Evolutionary conservation across 2,329 filamentous ascomycete genomes (phyloP).

Genomic region (Pseudonectria foliicola): DNA sequence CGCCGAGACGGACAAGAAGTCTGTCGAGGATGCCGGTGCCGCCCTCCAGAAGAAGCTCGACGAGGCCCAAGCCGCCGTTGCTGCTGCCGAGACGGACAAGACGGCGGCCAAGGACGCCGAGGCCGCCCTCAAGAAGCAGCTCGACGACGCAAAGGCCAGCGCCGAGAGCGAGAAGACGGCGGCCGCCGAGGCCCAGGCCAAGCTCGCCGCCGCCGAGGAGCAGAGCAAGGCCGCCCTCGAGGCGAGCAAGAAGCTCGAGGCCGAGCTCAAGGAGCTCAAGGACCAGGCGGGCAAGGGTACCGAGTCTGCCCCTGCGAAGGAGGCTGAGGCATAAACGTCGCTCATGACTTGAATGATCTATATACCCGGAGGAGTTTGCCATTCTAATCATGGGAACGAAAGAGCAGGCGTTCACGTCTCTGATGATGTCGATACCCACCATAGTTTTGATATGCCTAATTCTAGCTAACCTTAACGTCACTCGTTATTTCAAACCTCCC

Average conservation of each 20-base stretch:
- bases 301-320: conserved; percentile 1
- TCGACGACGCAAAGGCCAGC: neutral
- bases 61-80: conserved; percentile 2
- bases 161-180: conserved; percentile 7
- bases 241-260: conserved; percentile 7
- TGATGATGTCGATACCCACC: conserved; percentile 26
- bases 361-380: conserved; percentile 6
- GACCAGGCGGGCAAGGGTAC: conserved; percentile 3
- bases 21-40: too few species aligned
- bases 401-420: conserved; percentile 22
- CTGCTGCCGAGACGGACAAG: conserved; percentile 3
- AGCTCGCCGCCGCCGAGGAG: conserved; percentile 5
- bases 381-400: conserved; percentile 18
- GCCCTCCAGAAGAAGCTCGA: conserved; percentile 3
- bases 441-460: conserved; percentile 11
- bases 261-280: conserved; percentile 11
- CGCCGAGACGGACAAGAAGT: too few species aligned
- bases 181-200: conserved; percentile 4
- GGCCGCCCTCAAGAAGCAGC: conserved; percentile 3
- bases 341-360: conserved; percentile 7
- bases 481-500: too few species aligned
- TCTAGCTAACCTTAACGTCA: too few species aligned
- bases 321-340: conserved; percentile 7
- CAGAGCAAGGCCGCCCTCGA: conserved; percentile 7
- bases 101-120: conserved; percentile 3